Percentiles rank a stretch among this genome's conserved stretches.
Conservation (phyloP, 2,329 filamentous ascomycete species). For the Raffaelea albimanens region DNA sequence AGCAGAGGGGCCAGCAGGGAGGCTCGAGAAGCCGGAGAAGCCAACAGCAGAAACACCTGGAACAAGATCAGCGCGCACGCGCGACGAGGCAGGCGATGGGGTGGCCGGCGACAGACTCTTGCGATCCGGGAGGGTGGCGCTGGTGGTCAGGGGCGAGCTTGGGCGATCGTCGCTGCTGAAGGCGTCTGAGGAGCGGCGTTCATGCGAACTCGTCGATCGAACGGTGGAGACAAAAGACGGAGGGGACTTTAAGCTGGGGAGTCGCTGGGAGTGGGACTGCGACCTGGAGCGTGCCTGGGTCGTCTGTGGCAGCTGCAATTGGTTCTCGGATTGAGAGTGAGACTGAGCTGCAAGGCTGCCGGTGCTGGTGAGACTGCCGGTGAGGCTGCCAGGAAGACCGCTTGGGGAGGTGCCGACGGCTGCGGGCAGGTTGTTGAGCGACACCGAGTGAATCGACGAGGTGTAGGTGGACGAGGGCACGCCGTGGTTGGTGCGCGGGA, state of each 20-base stretch:
- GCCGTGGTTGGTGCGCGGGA: conserved; percentile 18
- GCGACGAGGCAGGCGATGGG: conserved; percentile 22
- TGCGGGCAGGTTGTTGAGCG: background rate
- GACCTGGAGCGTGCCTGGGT: conserved; percentile 10
- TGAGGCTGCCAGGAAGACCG: too few relatives aligned
- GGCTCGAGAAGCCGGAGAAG: background rate
- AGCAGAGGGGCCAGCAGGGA: background rate
- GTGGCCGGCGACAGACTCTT: conserved; percentile 27
- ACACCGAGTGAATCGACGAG: background rate
- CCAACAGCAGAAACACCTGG: background rate
- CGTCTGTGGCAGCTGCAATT: too few relatives aligned
- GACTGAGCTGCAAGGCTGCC: too few relatives aligned
- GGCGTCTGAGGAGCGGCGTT: conserved; percentile 35
- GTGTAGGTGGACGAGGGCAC: conserved; percentile 6
- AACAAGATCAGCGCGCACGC: conserved; percentile 22
- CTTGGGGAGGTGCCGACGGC: too few relatives aligned
- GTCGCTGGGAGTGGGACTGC: conserved; percentile 1
- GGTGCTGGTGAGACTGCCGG: too few relatives aligned
- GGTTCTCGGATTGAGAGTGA: too few relatives aligned
- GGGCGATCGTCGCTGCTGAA: conserved; percentile 37
- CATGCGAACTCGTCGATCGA: conserved; percentile 39
- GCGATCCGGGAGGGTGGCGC: conserved; percentile 32
- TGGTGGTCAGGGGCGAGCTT: conserved; percentile 32
- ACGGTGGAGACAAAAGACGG: conserved; percentile 28
- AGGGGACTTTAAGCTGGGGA: conserved; percentile 29